Conservation (phyloP, 2,329 filamentous ascomycete species). For the Daldinia eschscholtzii region DNA sequence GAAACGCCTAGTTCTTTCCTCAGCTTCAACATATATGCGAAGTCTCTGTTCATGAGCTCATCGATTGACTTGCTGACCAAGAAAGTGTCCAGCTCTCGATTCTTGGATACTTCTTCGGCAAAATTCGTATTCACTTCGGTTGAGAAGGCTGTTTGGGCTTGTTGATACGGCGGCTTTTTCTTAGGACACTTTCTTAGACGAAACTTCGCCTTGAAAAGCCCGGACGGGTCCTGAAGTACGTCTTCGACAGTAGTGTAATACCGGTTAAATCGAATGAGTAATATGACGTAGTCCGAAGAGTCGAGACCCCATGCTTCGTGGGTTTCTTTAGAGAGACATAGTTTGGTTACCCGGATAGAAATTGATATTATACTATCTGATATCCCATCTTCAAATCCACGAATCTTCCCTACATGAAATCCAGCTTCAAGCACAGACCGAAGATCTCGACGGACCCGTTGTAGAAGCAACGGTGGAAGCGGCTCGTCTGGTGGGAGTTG, state of each 20-base stretch:
- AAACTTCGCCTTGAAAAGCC: conserved; percentile 62
- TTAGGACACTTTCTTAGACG: conserved; percentile 76
- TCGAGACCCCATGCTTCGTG: conserved; percentile 82
- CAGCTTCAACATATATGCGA: conserved; percentile 72
- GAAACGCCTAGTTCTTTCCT: conserved; percentile 64
- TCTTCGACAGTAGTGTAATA: conserved; percentile 72
- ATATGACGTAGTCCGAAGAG: conserved; percentile 75
- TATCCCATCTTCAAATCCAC: conserved; percentile 58
- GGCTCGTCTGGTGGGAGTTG: background rate
- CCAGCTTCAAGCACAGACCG: conserved; percentile 71
- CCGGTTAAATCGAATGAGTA: conserved; percentile 75
- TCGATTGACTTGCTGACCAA: conserved; percentile 81
- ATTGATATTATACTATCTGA: conserved; percentile 69
- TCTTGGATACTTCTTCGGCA: conserved; percentile 28
- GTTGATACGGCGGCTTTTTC: conserved; percentile 75
- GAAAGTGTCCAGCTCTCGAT: conserved; percentile 62
- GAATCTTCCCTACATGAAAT: conserved; percentile 75
- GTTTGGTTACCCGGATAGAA: conserved; percentile 76
- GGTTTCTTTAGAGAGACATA: conserved; percentile 80
- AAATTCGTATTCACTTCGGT: conserved; percentile 35
- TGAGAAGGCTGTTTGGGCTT: conserved; percentile 67
- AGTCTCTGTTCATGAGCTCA: conserved; percentile 73
- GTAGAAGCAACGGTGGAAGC: conserved; percentile 18
- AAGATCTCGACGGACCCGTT: conserved; percentile 71
- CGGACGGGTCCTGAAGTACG: conserved; percentile 59